Base-by-base conservation (phyloP, 2,329 filamentous ascomycete genomes). In the Colletotrichum australisinense region DNA sequence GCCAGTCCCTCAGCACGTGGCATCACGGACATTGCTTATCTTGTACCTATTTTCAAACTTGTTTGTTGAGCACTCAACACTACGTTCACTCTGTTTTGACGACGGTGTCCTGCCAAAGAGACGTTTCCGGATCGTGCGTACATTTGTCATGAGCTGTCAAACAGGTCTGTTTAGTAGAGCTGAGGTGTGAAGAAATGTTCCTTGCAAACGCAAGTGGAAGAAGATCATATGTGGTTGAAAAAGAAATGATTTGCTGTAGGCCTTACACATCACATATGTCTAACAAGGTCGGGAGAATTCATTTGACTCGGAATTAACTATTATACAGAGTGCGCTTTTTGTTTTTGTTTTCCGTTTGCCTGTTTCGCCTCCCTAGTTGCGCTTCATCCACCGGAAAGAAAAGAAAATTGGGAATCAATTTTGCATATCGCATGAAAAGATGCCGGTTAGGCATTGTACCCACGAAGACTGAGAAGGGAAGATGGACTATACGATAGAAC, bases 391-490 rank as follows among this genome's bases (percentile, higher is more conserved):
- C 57, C 63, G 35, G 35, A 52, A 38, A 64, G 58, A 30, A 5
- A 49, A 42, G 30, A 52, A 52, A 69, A 52, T 63, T 68, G 81
- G 80, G 76, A 81, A 64, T 72, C 65, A 59, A 30, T 55, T 32
- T 65, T 65, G 52, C 63, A 53, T 65, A 35, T 59, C 52, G 42
- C 22, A 62, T 49, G 19, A 53, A 60, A 60, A 67, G n/a, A 56
- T 42, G 42, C 57, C 59, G 59, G 62, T 26, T 19, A 66, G 38
- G 60, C 57, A 71, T 73, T 62, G 52, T 52, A 24, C 66, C 71
- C 71, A 66, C 66, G 26, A 55, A 64, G 55, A 64, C 57, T 58
- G 35, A 24, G 22, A 58, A 49, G 32, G 52, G 30, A 52, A 58
- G 16, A 19, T 69, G 64, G 64, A 58, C 42, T 64, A 42, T 38